These are phyloP conservation scores for Taphrina confusa DNA, from an alignment of 1,139 yeast genomes.

Conservation along the genomic window DNA sequence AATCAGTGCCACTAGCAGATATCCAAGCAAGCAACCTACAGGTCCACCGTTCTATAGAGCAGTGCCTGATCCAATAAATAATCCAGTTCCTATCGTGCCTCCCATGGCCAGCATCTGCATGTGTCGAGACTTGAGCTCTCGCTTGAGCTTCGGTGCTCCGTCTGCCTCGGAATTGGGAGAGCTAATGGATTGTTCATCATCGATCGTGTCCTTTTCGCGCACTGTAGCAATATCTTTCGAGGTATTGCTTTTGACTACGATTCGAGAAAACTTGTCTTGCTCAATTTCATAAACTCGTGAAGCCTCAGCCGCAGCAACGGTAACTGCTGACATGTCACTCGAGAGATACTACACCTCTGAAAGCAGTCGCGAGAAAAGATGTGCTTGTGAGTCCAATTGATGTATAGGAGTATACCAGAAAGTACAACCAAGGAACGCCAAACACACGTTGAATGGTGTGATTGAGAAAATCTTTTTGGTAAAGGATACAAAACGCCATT, in stretches of 20 bases:
- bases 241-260: neutral
- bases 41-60: conserved; percentile 67
- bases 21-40: conserved; percentile 60
- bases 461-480: neutral
- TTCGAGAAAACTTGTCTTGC: conserved; percentile 7
- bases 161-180: neutral
- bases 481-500: neutral
- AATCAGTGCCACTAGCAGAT: conserved; percentile 60
- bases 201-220: conserved; percentile 4
- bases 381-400: too few species aligned
- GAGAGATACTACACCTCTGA: too few species aligned
- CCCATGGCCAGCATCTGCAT: conserved; percentile 75
- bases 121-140: conserved; percentile 56
- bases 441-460: conserved; percentile 10
- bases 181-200: conserved; percentile 1
- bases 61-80: conserved; percentile 73
- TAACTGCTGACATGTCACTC: neutral
- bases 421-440: conserved; percentile 2
- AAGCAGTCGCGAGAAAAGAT: too few species aligned
- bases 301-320: neutral
- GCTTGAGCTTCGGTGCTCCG: conserved; percentile 9
- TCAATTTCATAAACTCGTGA: neutral
- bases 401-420: too few species aligned
- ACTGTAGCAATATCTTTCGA: neutral
- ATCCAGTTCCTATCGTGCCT: conserved; percentile 79